phyloP scores from a whole-genome alignment of 2,329 filamentous ascomycete genomes.

The Podosphaera xanthii region DNA sequence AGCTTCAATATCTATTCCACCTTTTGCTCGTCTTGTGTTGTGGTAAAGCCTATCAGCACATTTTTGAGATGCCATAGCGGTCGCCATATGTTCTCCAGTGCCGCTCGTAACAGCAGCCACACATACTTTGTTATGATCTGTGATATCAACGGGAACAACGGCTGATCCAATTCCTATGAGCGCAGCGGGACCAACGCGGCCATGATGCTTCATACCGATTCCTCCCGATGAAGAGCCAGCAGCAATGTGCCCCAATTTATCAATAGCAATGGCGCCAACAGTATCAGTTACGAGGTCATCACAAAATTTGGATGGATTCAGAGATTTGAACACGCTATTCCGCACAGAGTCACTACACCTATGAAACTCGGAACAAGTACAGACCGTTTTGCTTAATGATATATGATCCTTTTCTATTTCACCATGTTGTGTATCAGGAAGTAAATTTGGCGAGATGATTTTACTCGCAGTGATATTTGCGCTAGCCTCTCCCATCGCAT shows the following conservation, averaged over 20 bases:
- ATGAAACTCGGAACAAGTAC: background rate
- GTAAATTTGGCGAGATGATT: too few species aligned
- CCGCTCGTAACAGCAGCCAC: conserved; percentile 81
- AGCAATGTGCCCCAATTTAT: conserved; percentile 66
- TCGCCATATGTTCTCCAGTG: conserved; percentile 95
- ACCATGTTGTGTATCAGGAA: too few species aligned
- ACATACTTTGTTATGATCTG: conserved; percentile 43
- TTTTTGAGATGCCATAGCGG: conserved; percentile 69
- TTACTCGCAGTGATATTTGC: too few species aligned
- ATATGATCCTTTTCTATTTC: too few species aligned
- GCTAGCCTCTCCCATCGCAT: too few species aligned
- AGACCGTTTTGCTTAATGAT: too few species aligned
- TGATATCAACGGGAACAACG: conserved; percentile 53
- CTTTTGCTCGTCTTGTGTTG: conserved; percentile 33
- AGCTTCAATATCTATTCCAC: conserved; percentile 39
- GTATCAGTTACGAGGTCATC: conserved; percentile 65
- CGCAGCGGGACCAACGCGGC: conserved; percentile 76
- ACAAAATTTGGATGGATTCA: conserved; percentile 2
- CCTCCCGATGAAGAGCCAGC: conserved; percentile 91
- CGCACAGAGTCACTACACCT: background rate
- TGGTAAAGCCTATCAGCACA: conserved; percentile 73
- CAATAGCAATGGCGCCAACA: conserved; percentile 85
- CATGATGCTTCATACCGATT: conserved; percentile 94
- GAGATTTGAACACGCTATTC: background rate
- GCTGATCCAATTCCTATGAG: conserved; percentile 79